Evolutionary conservation across 1,139 yeast species (phyloP), one percentile per base, ranked within the genome.

Genomic region (Nakaseomyces delphensis): DNA sequence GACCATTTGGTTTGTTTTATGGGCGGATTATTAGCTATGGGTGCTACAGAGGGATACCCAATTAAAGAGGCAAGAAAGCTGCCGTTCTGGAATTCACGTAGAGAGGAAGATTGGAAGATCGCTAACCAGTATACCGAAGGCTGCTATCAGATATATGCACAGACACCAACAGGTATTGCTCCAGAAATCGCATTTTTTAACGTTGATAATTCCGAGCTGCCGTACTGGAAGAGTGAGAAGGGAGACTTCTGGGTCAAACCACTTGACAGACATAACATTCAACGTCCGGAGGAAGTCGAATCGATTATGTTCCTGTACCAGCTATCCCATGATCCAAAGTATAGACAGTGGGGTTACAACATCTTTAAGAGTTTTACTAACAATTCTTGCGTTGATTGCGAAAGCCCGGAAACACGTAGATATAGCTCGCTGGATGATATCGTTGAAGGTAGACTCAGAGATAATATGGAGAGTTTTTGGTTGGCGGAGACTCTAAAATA

Each of bases 251-350:
- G 54, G 49, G 80, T 86, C 54, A 83, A 84, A 57, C 78, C 77
- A 4, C 62, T 66, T 21, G 96, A 89, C 59, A 74, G 72, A 44
- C 96, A 87, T 61, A 86, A 86, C 60, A 66, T 87, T 49, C 96
- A 87, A 66, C 75, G 96, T 52, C 96, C 97, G 1, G 97, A 89
- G 61, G 85, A 96, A 0, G 95, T 87, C 3, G 97, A 89, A 63
- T 82, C 95, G 1, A 69, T 89, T 40, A 87, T 83, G 69, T 73
- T 83, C 53, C 66, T 89, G 50, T 89, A 81, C 67, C 75, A 93
- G 53, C 68, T 87, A 51, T 85, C 96, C 1, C 80, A 82, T 23
- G 93, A 89, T 57, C 75, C 73, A 25, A 82, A 81, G 55, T 89
- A 87, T 62, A 76, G 96, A 52, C 73, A 80, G 54, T 87, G 95